Percentiles rank a stretch among this genome's conserved stretches.
Evolutionary conservation across 192 early-diverging fungal species (phyloP).

Genomic region (Coemansia sp.): DNA sequence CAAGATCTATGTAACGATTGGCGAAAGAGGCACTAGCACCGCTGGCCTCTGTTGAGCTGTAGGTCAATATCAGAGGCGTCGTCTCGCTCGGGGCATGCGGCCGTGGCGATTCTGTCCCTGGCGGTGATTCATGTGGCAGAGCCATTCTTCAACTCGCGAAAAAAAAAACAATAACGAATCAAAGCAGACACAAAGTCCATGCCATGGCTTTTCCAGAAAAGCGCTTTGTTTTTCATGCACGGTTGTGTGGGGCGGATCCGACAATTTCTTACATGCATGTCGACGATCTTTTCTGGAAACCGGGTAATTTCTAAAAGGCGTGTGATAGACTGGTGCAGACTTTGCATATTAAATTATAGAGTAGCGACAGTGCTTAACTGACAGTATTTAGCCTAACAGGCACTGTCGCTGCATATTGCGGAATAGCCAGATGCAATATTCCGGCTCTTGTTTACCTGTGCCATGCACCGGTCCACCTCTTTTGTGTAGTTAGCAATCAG

Average conservation of each 20-base stretch:
- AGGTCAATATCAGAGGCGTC: background rate
- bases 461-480: conserved; percentile 37
- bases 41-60: too few species aligned
- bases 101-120: background rate
- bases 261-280: background rate
- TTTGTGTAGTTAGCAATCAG: conserved; percentile 20
- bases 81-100: background rate
- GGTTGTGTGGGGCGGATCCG: background rate
- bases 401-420: background rate
- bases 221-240: background rate
- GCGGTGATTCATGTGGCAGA: background rate
- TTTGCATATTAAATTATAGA: background rate
- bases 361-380: background rate
- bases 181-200: background rate
- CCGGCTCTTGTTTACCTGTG: conserved; percentile 12
- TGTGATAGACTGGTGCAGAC: background rate
- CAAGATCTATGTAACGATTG: background rate
- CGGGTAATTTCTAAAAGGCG: too few species aligned
- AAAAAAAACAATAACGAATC: background rate
- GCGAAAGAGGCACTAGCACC: too few species aligned
- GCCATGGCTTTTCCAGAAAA: background rate
- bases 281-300: background rate
- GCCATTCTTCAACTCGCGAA: background rate
- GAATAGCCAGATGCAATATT: background rate
- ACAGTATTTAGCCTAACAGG: background rate